A percentile compares a stretch with the other conserved stretches of the same genome.
Evolutionary conservation across 2,329 filamentous ascomycete species (phyloP).

Genomic region (Trichoderma koningiopsis): DNA sequence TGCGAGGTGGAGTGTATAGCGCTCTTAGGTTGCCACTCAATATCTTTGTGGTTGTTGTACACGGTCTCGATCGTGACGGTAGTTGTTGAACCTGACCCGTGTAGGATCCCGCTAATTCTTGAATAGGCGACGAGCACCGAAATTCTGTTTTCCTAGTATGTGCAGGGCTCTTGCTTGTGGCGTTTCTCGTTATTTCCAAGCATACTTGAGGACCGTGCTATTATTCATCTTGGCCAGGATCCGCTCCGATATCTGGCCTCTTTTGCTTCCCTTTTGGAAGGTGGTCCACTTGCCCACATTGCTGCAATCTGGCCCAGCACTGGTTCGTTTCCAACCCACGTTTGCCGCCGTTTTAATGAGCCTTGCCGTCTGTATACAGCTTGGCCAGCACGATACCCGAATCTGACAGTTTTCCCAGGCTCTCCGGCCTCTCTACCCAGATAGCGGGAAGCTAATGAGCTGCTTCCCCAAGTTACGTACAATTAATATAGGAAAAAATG

Average conservation of each 20-base stretch:
- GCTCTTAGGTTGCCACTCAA: conserved; percentile 60
- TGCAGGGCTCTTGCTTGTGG: conserved; percentile 25
- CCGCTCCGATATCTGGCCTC: conserved; percentile 11
- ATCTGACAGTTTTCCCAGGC: background rate
- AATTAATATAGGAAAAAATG: background rate
- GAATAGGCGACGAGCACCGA: conserved; percentile 35
- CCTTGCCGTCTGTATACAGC: background rate
- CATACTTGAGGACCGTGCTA: background rate
- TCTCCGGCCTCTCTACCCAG: background rate
- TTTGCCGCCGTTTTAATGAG: background rate
- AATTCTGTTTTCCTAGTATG: conserved; percentile 35
- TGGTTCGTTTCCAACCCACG: background rate
- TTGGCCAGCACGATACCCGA: background rate
- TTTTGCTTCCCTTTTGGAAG: conserved; percentile 1
- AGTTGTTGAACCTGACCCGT: background rate
- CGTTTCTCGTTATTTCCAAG: conserved; percentile 3
- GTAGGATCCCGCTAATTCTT: background rate
- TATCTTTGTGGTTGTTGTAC: conserved; percentile 52
- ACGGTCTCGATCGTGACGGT: conserved; percentile 50
- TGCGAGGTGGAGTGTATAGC: conserved; percentile 57
- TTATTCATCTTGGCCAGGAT: background rate
- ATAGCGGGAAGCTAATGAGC: conserved; percentile 3
- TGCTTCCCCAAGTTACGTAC: conserved; percentile 1
- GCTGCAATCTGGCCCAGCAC: conserved; percentile 3
- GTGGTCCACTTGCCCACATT: conserved; percentile 15